These are phyloP conservation scores for Cladosporium oxysporum DNA, from an alignment of 2,329 filamentous ascomycete genomes.

Conservation along the genomic window DNA sequence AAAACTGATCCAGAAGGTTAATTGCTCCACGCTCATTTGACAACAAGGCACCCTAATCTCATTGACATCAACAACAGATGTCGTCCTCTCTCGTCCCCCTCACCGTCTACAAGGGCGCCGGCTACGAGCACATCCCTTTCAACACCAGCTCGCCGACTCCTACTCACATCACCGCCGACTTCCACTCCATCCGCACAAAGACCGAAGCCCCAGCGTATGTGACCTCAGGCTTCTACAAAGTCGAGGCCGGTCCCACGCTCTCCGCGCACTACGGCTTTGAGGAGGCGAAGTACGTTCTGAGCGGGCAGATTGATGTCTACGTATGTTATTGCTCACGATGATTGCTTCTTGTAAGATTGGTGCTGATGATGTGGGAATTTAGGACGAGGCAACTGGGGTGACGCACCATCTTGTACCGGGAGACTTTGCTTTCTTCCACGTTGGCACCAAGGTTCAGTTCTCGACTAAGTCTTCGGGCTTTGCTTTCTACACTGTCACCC, in stretches of 20 bases:
- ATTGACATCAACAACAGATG: background rate
- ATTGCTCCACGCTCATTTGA: background rate
- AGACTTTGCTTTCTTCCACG: constrained; percentile 29
- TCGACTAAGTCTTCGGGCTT: constrained; percentile 26
- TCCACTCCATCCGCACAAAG: constrained; percentile 27
- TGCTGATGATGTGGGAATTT: background rate
- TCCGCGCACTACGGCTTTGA: constrained; percentile 25
- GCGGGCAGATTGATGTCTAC: constrained; percentile 27
- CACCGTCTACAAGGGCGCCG: constrained; percentile 29
- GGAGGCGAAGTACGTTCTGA: constrained; percentile 28
- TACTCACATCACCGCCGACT: constrained; percentile 27
- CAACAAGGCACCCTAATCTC: too few species aligned
- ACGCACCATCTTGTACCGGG: constrained; percentile 27
- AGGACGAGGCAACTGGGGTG: constrained; percentile 27
- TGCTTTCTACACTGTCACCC: constrained; percentile 28
- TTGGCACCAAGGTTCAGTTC: constrained; percentile 27
- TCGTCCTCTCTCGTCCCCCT: constrained; percentile 23
- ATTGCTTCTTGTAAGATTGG: background rate
- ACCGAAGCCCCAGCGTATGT: constrained; percentile 24
- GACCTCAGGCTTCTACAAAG: constrained; percentile 29
- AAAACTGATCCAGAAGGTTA: background rate
- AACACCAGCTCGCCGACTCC: constrained; percentile 20
- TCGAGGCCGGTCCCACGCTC: constrained; percentile 23
- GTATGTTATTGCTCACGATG: background rate
- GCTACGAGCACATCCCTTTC: constrained; percentile 26